phyloP scores from a whole-genome alignment of 768 basidiomycete species.

The Cantharellus cinnabarinus region DNA sequence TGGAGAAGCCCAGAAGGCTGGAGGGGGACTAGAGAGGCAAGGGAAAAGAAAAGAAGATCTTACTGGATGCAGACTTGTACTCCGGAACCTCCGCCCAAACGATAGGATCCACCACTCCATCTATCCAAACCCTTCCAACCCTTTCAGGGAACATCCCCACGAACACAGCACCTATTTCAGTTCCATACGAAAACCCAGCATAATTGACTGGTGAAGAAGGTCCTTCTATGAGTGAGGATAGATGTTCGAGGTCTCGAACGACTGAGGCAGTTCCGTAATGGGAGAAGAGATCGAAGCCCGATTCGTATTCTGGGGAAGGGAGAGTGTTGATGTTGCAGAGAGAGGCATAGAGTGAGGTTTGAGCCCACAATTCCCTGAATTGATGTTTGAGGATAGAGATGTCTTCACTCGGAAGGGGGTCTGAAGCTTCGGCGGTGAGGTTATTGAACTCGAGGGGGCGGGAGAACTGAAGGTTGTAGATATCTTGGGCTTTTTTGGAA shows the following conservation, averaged over 20 bases:
- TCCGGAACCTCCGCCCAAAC: conserved; percentile 13
- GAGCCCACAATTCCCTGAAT: conserved; percentile 12
- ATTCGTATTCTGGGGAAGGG: conserved; percentile 3
- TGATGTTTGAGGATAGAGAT: conserved; percentile 11
- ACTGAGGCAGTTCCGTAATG: conserved; percentile 17
- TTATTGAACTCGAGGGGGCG: conserved; percentile 13
- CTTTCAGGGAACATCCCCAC: conserved; percentile 19
- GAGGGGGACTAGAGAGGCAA: too few relatives aligned
- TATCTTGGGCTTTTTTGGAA: conserved; percentile 10
- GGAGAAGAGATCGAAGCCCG: conserved; percentile 8
- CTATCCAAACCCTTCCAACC: conserved; percentile 15
- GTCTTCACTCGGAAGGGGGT: conserved; percentile 9
- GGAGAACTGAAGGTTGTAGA: conserved; percentile 12
- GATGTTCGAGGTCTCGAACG: conserved; percentile 17
- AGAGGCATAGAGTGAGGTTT: conserved; percentile 12
- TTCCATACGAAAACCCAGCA: conserved; percentile 18
- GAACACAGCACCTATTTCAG: conserved; percentile 15
- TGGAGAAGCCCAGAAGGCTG: too few relatives aligned
- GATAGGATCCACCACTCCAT: conserved; percentile 17
- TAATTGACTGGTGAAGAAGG: conserved; percentile 15
- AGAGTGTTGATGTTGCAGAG: conserved; percentile 12
- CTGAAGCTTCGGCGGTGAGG: conserved; percentile 7
- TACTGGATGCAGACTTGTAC: background rate
- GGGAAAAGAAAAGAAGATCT: too few relatives aligned
- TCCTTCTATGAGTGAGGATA: conserved; percentile 15